These are phyloP conservation scores for Akebia trifoliata DNA, from an alignment of 164 flowering plant genomes.

Conservation along the genomic window DNA sequence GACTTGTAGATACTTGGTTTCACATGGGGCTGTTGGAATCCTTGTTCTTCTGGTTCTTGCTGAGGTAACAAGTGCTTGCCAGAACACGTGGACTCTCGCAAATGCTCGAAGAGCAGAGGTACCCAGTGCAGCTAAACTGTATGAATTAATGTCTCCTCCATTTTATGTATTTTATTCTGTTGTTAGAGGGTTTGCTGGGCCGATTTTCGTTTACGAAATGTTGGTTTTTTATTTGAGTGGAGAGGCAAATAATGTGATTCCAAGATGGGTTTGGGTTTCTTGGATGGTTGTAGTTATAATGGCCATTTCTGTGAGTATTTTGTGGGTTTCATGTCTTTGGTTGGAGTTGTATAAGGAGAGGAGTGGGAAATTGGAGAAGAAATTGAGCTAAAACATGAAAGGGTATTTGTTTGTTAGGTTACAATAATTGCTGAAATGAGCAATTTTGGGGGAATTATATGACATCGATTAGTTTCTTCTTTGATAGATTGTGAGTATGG, in stretches of 20 bases:
- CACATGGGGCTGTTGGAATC: conserved; percentile 59
- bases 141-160: conserved; percentile 47
- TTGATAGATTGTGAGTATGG: too few species aligned
- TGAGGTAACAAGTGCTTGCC: conserved; percentile 77
- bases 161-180: conserved; percentile 59
- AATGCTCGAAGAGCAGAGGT: conserved; percentile 35
- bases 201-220: conserved; percentile 62
- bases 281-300: conserved; percentile 60
- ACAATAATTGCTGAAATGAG: not conserved
- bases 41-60: conserved; percentile 63
- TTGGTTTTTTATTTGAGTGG: conserved; percentile 50
- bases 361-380: conserved; percentile 23
- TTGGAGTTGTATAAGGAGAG: conserved; percentile 52
- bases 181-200: conserved; percentile 72
- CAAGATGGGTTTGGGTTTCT: conserved; percentile 67
- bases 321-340: conserved; percentile 86
- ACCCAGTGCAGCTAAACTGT: conserved; percentile 39
- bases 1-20: conserved; percentile 68
- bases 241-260: conserved; percentile 46
- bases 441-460: not conserved
- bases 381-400: conserved; percentile 32
- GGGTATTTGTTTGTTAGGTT: not conserved
- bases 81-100: conserved; percentile 90
- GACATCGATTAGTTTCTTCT: too few species aligned
- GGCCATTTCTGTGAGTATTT: conserved; percentile 59